phyloP scores from a whole-genome alignment of 331 rosid species.

The Pyrus hybrid region DNA sequence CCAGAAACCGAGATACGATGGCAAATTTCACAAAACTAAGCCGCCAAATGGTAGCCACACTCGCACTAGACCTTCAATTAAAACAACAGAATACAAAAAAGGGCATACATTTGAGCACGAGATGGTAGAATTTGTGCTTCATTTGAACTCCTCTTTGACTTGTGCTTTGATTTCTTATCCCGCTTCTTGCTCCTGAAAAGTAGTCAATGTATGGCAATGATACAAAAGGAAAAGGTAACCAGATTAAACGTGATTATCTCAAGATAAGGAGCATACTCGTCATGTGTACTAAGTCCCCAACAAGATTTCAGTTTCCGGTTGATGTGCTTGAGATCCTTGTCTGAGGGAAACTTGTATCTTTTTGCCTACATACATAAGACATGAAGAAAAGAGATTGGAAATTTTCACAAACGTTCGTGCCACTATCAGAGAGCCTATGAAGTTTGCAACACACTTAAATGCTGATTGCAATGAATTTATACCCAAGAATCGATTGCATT shows the following conservation, averaged over 20 bases:
- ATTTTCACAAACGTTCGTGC: conserved; percentile 14
- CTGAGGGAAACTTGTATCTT: no score
- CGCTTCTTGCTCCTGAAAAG: conserved; percentile 66
- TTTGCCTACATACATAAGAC: conserved; percentile 41
- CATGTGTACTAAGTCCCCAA: conserved; percentile 81
- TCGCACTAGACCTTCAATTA: background rate
- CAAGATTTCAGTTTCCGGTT: conserved; percentile 78
- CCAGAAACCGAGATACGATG: background rate
- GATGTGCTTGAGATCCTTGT: conserved; percentile 87
- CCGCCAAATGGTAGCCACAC: background rate
- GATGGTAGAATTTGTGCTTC: conserved; percentile 45
- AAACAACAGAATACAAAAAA: background rate
- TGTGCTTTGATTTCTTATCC: conserved; percentile 96
- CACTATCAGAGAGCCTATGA: background rate
- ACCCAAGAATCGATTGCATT: conserved; percentile 69
- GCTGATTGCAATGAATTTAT: conserved; percentile 16
- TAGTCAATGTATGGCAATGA: conserved; percentile 2
- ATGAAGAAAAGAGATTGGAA: conserved; percentile 16
- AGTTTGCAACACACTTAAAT: background rate
- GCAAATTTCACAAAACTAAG: background rate
- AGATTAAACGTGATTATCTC: background rate
- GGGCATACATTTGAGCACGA: conserved; percentile 19
- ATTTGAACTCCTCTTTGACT: conserved; percentile 58
- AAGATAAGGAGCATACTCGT: conserved; percentile 46
- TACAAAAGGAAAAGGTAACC: background rate